Base-by-base conservation (phyloP, 2,329 filamentous ascomycete species). In the Aspergillus hiratsukae region DNA sequence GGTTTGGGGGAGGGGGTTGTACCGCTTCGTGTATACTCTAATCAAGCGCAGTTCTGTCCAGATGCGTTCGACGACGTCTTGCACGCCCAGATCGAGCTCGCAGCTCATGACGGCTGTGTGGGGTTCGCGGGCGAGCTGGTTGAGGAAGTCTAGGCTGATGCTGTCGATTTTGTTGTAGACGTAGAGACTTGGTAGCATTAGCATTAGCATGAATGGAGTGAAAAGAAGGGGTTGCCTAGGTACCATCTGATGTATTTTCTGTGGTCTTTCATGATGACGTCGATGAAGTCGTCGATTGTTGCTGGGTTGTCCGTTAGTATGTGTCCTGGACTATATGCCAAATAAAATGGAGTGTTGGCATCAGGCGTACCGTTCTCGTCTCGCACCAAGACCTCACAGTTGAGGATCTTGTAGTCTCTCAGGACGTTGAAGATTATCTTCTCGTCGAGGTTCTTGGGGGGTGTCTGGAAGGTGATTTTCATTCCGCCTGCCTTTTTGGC, bases 111-210 rank as follows among this genome's bases (percentile, higher is more conserved):
- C 93, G 27, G 89, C 91, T 0, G 95, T 97, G 73, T 97, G 82
- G 3, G 91, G 90, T 76, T 99, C 95, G 58, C 91, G 87, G 4
- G 95, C 94, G 23, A 99, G 81, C 71, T 88, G 86, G 79, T 99
- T 90, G 49, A 99, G 84, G 76, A 95, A 96, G 72, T 97, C 91
- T 63, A 99, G 84, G 45, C 89, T 93, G 58, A 99, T 90, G 72
- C 86, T 88, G 78, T 99, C 94, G 77, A 99, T 96, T 79, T 99
- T 99, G 87, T 99, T 99, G 86, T 99, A 99, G 31, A 97, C 93
- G 77, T 99, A 99, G 31, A 99, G 82, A 70, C 90, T 81, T 8
- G 1, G 8, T 52, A 21, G 37, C 23, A 5, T 21, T 40, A 29
- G 53, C 54, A 37, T 41, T 45, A 25, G 28, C 1, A 3, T 23